phyloP scores from a whole-genome alignment of 1,139 yeast genomes.

The Candida sojae region DNA sequence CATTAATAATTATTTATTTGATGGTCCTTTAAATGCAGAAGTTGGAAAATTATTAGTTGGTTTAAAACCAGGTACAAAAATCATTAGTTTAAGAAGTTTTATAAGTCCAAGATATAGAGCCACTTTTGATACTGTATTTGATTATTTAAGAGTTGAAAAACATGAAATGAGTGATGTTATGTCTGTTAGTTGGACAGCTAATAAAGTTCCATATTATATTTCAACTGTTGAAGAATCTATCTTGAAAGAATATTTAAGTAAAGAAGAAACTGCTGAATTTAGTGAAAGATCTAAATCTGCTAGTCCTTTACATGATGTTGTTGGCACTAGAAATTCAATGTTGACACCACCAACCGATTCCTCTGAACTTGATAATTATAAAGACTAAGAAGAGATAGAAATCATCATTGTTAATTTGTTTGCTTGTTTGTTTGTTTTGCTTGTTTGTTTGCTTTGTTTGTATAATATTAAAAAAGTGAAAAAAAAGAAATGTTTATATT shows the following conservation, averaged over 20 bases:
- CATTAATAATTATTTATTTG: conserved; percentile 83
- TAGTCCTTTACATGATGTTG: conserved; percentile 4
- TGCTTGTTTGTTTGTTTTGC: background rate
- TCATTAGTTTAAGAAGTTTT: conserved; percentile 76
- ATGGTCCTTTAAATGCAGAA: conserved; percentile 65
- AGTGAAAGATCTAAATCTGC: conserved; percentile 9
- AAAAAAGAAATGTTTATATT: background rate
- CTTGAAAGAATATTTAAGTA: conserved; percentile 27
- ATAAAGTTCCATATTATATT: conserved; percentile 77
- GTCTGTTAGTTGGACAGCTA: conserved; percentile 89
- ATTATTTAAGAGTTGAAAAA: conserved; percentile 64
- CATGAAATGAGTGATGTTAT: conserved; percentile 64
- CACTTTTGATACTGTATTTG: conserved; percentile 59
- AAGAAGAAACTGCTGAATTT: conserved; percentile 10
- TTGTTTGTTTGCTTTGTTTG: background rate
- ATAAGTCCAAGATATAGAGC: conserved; percentile 60
- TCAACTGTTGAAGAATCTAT: conserved; percentile 62
- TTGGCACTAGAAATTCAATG: background rate
- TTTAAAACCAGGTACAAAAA: conserved; percentile 71
- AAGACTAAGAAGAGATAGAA: background rate
- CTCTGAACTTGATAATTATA: background rate
- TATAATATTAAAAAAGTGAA: background rate
- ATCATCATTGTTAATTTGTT: no score
- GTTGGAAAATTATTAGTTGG: conserved; percentile 67
- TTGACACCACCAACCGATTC: conserved; percentile 10